Conservation (phyloP, 1,284 basidiomycete species). For the Ganoderma sinense region DNA sequence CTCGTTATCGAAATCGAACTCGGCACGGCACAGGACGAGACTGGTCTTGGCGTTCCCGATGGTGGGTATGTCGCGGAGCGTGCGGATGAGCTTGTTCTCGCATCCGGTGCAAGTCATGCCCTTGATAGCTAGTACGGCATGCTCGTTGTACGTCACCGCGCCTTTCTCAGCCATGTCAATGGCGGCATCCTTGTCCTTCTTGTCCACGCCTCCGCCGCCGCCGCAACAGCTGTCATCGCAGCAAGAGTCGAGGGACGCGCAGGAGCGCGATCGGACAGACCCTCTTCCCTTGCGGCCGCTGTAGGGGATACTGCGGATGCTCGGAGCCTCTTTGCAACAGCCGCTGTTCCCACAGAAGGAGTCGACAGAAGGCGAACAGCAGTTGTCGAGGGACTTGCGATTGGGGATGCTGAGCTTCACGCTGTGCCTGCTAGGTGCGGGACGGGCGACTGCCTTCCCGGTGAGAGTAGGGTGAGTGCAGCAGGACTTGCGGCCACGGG, state of each 20-base stretch:
- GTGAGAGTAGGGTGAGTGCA: constrained; percentile 27
- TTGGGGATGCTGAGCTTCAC: constrained; percentile 19
- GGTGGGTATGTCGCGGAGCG: constrained; percentile 32
- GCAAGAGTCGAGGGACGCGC: constrained; percentile 29
- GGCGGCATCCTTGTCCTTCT: constrained; percentile 24
- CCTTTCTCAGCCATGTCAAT: constrained; percentile 28
- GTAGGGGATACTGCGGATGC: constrained; percentile 22
- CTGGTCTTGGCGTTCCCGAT: constrained; percentile 42
- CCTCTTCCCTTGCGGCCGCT: constrained; percentile 20
- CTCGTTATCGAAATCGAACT: constrained; percentile 39
- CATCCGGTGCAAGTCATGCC: constrained; percentile 45
- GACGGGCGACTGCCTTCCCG: constrained; percentile 19
- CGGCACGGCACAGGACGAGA: constrained; percentile 41
- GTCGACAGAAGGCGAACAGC: constrained; percentile 25
- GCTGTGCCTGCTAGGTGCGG: constrained; percentile 21
- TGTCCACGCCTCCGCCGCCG: constrained; percentile 17
- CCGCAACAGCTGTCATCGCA: constrained; percentile 29
- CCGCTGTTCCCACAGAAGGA: constrained; percentile 34
- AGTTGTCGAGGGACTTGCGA: constrained; percentile 22
- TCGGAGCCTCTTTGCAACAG: constrained; percentile 22
- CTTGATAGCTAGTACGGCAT: constrained; percentile 38
- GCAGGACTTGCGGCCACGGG: constrained; percentile 39
- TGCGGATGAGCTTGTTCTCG: constrained; percentile 42
- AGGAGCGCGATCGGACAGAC: constrained; percentile 12
- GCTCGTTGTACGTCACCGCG: constrained; percentile 14